Evolutionary conservation across 2,329 filamentous ascomycete genomes (phyloP).

Genomic region (Calonectria henricotiae): DNA sequence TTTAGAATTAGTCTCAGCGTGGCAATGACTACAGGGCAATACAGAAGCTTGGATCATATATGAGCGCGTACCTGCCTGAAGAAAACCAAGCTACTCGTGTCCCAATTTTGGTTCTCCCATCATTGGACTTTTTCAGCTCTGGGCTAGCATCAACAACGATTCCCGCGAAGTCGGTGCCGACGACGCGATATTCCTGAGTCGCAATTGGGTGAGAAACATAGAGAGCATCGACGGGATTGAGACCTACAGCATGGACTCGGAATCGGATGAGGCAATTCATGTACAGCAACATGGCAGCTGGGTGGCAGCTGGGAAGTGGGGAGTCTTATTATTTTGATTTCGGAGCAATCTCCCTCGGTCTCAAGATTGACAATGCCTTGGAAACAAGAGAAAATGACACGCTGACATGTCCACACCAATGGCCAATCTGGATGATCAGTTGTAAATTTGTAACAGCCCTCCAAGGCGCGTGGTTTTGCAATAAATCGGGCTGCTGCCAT

Average conservation of each 20-base stretch:
- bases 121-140: slow-evolving; percentile 33
- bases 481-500: not conserved
- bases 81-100: slow-evolving; percentile 60
- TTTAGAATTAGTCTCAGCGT: not conserved
- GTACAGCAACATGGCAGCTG: slow-evolving; percentile 23
- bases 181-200: slow-evolving; percentile 48
- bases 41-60: not conserved
- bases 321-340: too few species aligned
- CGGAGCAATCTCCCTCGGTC: too few species aligned
- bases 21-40: not conserved
- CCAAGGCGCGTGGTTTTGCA: too few species aligned
- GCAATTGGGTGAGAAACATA: slow-evolving; percentile 58
- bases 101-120: slow-evolving; percentile 49
- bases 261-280: slow-evolving; percentile 41
- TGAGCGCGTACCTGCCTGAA: slow-evolving; percentile 57
- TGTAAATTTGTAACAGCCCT: too few species aligned
- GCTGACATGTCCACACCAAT: too few species aligned
- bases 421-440: too few species aligned
- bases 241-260: slow-evolving; percentile 49
- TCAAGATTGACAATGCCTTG: too few species aligned
- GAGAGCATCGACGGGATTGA: slow-evolving; percentile 55
- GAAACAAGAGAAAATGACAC: too few species aligned
- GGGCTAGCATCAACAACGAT: slow-evolving; percentile 48
- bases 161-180: slow-evolving; percentile 63
- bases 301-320: not conserved